phyloP scores from a whole-genome alignment of 768 basidiomycete species.

The Mycena epipterygia region DNA sequence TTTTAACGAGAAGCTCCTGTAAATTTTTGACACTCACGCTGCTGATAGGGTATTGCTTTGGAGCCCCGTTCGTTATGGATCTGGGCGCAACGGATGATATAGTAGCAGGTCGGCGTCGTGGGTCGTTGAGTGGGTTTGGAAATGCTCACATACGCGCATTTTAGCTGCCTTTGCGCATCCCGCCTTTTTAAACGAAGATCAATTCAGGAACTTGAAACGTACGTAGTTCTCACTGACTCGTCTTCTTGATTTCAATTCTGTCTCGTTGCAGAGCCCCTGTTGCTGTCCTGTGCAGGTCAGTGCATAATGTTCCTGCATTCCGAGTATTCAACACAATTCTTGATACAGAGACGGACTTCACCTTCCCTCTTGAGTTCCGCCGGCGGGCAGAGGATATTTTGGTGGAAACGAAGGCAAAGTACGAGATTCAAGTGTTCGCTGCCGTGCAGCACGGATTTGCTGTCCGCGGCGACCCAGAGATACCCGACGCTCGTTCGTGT shows the following conservation, averaged over 20 bases:
- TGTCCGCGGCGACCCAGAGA: constrained; percentile 58
- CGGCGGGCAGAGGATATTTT: constrained; percentile 70
- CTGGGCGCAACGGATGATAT: constrained; percentile 60
- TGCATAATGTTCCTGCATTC: not conserved
- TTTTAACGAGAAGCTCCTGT: too few relatives aligned
- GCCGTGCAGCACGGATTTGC: constrained; percentile 65
- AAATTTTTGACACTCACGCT: not conserved
- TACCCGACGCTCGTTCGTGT: constrained; percentile 45
- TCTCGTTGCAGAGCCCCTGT: constrained; percentile 58
- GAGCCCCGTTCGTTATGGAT: constrained; percentile 65
- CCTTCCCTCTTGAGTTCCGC: constrained; percentile 67
- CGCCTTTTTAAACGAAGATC: constrained; percentile 59
- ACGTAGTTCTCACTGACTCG: constrained; percentile 26
- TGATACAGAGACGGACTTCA: constrained; percentile 62
- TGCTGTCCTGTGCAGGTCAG: constrained; percentile 69
- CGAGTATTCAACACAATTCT: not conserved
- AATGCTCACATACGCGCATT: not conserved
- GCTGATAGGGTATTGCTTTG: constrained; percentile 68
- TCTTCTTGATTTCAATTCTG: not conserved
- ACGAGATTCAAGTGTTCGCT: constrained; percentile 72
- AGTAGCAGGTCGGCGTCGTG: constrained; percentile 56
- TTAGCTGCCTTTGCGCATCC: constrained; percentile 74
- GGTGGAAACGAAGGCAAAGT: constrained; percentile 61
- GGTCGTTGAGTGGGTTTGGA: not conserved
- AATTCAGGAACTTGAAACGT: constrained; percentile 65